Conservation (phyloP, 2,329 filamentous ascomycete genomes). For the Xylariomycetidae sp. region DNA sequence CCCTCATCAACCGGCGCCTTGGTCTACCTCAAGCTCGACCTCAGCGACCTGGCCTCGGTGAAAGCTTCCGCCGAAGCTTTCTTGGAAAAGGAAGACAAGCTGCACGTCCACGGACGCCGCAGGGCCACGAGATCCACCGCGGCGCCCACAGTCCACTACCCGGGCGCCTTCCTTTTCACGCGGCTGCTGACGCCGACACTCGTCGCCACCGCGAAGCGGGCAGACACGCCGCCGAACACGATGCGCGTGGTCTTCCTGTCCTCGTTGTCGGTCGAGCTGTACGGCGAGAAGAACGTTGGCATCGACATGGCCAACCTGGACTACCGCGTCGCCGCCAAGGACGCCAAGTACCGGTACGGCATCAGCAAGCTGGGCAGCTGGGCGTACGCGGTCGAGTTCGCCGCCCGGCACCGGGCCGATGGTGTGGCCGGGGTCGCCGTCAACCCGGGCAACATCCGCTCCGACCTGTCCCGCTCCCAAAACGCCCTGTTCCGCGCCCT, state of each 20-base stretch:
- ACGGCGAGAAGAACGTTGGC: slow-evolving; percentile 9
- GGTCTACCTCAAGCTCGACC: slow-evolving; percentile 7
- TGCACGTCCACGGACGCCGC: slow-evolving; percentile 7
- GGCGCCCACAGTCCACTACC: slow-evolving; percentile 13
- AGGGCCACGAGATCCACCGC: slow-evolving; percentile 4
- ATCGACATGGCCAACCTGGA: slow-evolving; percentile 13
- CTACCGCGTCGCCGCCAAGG: slow-evolving; percentile 10
- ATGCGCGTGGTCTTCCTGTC: slow-evolving; percentile 23
- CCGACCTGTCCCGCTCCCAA: slow-evolving; percentile 29
- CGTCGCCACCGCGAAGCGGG: slow-evolving; percentile 12
- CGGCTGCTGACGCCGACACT: slow-evolving; percentile 18
- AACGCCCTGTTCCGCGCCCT: slow-evolving; percentile 14
- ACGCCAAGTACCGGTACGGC: slow-evolving; percentile 12
- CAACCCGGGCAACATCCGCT: slow-evolving; percentile 35
- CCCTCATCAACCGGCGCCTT: slow-evolving; percentile 4
- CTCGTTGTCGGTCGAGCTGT: slow-evolving; percentile 11
- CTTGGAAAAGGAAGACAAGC: slow-evolving; percentile 6
- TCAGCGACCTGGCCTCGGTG: slow-evolving; percentile 7
- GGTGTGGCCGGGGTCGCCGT: slow-evolving; percentile 27
- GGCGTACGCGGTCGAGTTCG: slow-evolving; percentile 8
- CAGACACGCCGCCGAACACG: background rate
- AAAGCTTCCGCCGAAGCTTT: slow-evolving; percentile 8
- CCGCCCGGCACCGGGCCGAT: slow-evolving; percentile 10
- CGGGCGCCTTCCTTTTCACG: slow-evolving; percentile 22
- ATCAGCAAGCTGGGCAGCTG: slow-evolving; percentile 13